Evolutionary conservation across 2,329 filamentous ascomycete species (phyloP).

Genomic region (Ascochyta fabae): DNA sequence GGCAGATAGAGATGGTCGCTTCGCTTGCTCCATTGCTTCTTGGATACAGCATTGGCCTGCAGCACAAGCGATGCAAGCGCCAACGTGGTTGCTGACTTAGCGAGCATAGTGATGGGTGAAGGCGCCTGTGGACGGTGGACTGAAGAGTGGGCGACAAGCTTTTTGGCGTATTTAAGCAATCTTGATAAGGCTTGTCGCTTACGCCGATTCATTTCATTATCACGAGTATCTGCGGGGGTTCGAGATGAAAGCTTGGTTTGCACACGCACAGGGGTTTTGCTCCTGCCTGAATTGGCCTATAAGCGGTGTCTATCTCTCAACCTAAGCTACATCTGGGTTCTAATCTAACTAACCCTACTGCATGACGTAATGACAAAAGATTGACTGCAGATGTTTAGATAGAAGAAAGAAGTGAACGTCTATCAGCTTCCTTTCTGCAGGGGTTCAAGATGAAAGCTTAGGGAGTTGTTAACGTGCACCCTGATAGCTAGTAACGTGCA

Average conservation of each 20-base stretch:
- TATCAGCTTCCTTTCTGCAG: too few species aligned
- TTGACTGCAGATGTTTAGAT: neutral
- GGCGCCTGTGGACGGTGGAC: neutral
- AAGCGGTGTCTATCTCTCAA: constrained; percentile 4
- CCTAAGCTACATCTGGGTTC: constrained; percentile 9
- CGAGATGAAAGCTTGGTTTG: constrained; percentile 4
- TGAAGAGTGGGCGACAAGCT: constrained; percentile 6
- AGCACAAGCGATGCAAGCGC: constrained; percentile 22
- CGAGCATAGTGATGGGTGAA: constrained; percentile 17
- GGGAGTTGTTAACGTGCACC: too few species aligned
- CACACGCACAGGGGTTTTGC: constrained; percentile 6
- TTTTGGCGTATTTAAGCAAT: constrained; percentile 24
- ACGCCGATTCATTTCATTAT: constrained; percentile 17
- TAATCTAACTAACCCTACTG: neutral
- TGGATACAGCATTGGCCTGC: constrained; percentile 25
- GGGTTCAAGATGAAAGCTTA: too few species aligned
- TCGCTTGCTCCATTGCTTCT: constrained; percentile 31
- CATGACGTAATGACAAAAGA: constrained; percentile 1
- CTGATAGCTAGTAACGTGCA: too few species aligned
- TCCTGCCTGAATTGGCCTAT: constrained; percentile 26
- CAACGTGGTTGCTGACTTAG: constrained; percentile 19
- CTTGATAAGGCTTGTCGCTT: constrained; percentile 22
- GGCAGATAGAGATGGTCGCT: constrained; percentile 38
- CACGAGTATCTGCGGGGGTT: constrained; percentile 11
- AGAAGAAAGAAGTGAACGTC: neutral